Percentiles rank a stretch among this genome's conserved stretches.
Evolutionary conservation across 345 rosid genomes (phyloP).

Genomic region (Fremontodendron californicum): DNA sequence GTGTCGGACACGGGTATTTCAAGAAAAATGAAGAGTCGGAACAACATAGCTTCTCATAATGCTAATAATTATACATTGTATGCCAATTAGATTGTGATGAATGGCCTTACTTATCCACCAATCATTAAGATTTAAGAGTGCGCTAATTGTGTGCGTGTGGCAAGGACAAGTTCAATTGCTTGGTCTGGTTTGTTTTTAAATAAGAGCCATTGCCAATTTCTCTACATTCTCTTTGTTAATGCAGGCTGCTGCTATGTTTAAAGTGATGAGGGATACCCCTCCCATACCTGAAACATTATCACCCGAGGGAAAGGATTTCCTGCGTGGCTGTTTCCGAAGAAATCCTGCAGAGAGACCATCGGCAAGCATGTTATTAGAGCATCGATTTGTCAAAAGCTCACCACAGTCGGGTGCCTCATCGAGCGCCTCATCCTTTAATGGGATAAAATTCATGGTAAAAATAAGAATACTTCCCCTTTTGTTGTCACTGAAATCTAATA

Average conservation of each 20-base stretch:
- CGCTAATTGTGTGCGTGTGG: not conserved
- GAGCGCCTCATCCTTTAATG: constrained; percentile 31
- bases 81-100: not conserved
- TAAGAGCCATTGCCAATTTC: not conserved
- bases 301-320: constrained; percentile 78
- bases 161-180: not conserved
- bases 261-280: constrained; percentile 36
- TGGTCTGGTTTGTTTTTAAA: not conserved
- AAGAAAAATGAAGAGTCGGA: too few relatives aligned
- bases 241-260: not conserved
- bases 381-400: constrained; percentile 54
- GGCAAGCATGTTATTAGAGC: constrained; percentile 72
- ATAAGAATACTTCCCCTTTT: not conserved
- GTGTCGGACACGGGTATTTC: too few relatives aligned
- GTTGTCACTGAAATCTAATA: not conserved
- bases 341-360: constrained; percentile 30
- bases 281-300: constrained; percentile 77
- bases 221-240: constrained; percentile 12
- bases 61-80: not conserved
- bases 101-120: not conserved
- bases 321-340: constrained; percentile 63
- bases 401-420: constrained; percentile 36
- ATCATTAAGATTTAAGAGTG: not conserved
- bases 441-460: constrained; percentile 51
- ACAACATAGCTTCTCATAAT: not conserved